These are phyloP conservation scores for Galium porrigens DNA, from an alignment of 305 asterid species.

Conservation along the genomic window DNA sequence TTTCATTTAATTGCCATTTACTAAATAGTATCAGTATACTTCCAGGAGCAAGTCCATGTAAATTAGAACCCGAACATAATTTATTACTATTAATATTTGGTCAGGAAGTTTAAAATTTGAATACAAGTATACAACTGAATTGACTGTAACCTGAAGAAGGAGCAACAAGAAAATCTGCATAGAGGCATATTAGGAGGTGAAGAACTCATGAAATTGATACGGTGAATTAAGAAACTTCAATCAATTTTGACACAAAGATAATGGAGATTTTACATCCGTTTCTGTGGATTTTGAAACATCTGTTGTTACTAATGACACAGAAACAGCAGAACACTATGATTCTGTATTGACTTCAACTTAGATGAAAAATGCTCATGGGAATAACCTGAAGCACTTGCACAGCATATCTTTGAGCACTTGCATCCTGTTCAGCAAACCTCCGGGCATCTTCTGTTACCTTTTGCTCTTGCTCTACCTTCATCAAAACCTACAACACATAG, in stretches of 20 bases:
- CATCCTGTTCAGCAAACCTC: conserved; percentile 86
- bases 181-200: not conserved
- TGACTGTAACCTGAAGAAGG: not conserved
- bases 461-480: conserved; percentile 95
- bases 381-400: conserved; percentile 82
- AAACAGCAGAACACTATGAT: not conserved
- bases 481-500: conserved; percentile 42
- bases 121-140: not conserved
- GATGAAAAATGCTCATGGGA: not conserved
- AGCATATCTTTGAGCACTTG: conserved; percentile 81
- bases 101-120: not conserved
- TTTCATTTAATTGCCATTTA: not conserved
- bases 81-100: not conserved
- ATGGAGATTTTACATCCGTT: not conserved
- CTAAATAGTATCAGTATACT: not conserved
- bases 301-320: not conserved
- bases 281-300: not conserved
- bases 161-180: not conserved
- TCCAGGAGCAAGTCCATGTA: not conserved
- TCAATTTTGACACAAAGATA: not conserved
- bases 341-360: not conserved
- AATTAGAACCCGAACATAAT: not conserved
- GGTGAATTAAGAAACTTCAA: not conserved
- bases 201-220: not conserved
- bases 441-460: conserved; percentile 95